A percentile compares a stretch with the other conserved stretches of the same genome.
Conservation (phyloP, 306 rosid genomes). For the Glycine tomentella region DNA sequence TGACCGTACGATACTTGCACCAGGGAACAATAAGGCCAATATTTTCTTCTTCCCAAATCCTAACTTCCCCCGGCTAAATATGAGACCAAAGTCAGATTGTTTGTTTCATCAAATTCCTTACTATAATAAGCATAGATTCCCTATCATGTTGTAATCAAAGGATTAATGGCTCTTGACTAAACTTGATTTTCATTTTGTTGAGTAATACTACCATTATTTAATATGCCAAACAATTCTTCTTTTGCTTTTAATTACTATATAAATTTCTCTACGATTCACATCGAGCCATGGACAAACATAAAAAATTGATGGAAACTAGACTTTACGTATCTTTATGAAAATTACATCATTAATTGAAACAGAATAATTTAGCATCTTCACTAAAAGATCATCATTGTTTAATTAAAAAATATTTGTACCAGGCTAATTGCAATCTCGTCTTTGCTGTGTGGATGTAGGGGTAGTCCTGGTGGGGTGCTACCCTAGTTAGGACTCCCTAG, state of each 20-base stretch:
- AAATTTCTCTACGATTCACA: conserved; percentile 3
- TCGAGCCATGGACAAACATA: too few species aligned
- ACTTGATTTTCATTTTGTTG: too few species aligned
- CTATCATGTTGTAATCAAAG: not conserved
- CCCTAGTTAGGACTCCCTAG: too few species aligned
- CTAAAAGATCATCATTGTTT: too few species aligned
- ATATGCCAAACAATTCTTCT: not conserved
- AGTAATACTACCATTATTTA: not conserved
- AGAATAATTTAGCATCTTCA: too few species aligned
- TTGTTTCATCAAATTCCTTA: not conserved
- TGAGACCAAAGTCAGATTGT: not conserved
- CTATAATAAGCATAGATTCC: not conserved
- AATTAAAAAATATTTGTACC: too few species aligned
- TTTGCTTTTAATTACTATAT: not conserved
- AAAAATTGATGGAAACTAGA: too few species aligned
- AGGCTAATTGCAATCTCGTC: too few species aligned
- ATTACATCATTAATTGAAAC: too few species aligned
- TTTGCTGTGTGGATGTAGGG: too few species aligned
- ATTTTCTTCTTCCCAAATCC: not conserved
- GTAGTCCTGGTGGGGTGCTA: too few species aligned
- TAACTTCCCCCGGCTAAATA: not conserved
- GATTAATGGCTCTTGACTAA: too few species aligned
- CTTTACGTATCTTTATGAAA: not conserved
- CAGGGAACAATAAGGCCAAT: not conserved
- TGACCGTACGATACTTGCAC: conserved; percentile 1